phyloP scores from a whole-genome alignment of 2,329 filamentous ascomycete genomes.

The Sclerotiophoma versabilis region DNA sequence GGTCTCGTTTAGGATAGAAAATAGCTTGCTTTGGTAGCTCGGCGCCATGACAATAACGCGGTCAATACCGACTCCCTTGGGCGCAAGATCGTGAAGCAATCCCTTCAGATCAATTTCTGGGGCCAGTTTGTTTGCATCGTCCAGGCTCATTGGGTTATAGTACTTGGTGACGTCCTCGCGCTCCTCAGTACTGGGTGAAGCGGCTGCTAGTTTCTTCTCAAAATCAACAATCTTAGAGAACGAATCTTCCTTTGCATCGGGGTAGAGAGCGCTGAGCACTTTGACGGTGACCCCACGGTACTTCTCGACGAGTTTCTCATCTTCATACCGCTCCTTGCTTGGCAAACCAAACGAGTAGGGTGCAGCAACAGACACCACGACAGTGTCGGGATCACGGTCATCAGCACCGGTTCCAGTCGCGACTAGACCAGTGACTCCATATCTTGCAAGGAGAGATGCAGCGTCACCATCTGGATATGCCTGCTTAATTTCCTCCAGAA shows the following conservation, averaged over 20 bases:
- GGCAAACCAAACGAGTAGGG: conserved; percentile 57
- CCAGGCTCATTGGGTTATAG: conserved; percentile 69
- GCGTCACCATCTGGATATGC: conserved; percentile 46
- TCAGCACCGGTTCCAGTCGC: conserved; percentile 49
- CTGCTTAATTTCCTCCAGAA: conserved; percentile 61
- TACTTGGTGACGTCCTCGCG: conserved; percentile 69
- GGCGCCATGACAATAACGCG: conserved; percentile 67
- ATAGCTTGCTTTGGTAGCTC: conserved; percentile 65
- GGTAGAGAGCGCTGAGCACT: conserved; percentile 31
- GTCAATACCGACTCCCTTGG: conserved; percentile 58
- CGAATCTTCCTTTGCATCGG: conserved; percentile 41
- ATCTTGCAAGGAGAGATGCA: conserved; percentile 56
- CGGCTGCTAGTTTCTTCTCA: conserved; percentile 67
- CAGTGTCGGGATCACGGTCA: conserved; percentile 63
- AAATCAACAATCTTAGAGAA: conserved; percentile 55
- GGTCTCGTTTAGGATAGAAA: conserved; percentile 62
- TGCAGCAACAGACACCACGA: conserved; percentile 57
- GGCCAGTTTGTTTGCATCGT: conserved; percentile 62
- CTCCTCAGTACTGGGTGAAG: conserved; percentile 65
- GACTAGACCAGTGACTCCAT: conserved; percentile 51
- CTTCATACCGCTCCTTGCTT: conserved; percentile 47
- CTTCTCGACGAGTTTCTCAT: conserved; percentile 42
- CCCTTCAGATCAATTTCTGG: conserved; percentile 64
- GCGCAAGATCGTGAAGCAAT: conserved; percentile 62
- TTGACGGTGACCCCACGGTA: conserved; percentile 35